Conservation (phyloP, 2,329 filamentous ascomycete genomes). For the Venturia aucupariae region DNA sequence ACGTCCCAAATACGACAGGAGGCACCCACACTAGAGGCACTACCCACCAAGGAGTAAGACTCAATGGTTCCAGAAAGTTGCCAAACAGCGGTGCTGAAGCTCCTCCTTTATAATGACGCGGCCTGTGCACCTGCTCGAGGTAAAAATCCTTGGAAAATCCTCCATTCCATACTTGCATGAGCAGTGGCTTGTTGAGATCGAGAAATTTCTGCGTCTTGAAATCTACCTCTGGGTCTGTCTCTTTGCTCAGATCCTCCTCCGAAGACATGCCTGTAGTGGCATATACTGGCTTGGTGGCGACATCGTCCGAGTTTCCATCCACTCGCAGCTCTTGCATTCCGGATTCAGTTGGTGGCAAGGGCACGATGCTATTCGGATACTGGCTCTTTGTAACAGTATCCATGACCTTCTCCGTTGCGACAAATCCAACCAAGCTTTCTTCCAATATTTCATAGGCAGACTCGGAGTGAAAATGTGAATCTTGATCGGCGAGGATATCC, state of each 20-base stretch:
- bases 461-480: constrained; percentile 80
- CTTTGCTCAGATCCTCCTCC: constrained; percentile 75
- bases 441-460: constrained; percentile 93
- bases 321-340: constrained; percentile 41
- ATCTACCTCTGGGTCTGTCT: constrained; percentile 68
- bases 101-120: constrained; percentile 90
- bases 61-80: constrained; percentile 96
- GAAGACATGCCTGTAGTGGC: constrained; percentile 74
- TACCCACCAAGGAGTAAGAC: constrained; percentile 89
- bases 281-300: constrained; percentile 37
- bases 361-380: constrained; percentile 42
- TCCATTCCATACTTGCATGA: constrained; percentile 80
- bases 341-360: constrained; percentile 40
- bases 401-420: constrained; percentile 51
- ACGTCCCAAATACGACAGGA: constrained; percentile 63
- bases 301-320: constrained; percentile 37
- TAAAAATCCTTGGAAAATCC: constrained; percentile 95
- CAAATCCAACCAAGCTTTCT: constrained; percentile 74
- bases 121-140: constrained; percentile 88
- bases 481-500: constrained; percentile 70
- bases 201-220: constrained; percentile 91
- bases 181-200: constrained; percentile 73
- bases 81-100: constrained; percentile 89
- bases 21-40: constrained; percentile 80
- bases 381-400: constrained; percentile 40